Evolutionary conservation across 306 rosid genomes (phyloP).

Genomic region (Lithocarpus polystachyus): DNA sequence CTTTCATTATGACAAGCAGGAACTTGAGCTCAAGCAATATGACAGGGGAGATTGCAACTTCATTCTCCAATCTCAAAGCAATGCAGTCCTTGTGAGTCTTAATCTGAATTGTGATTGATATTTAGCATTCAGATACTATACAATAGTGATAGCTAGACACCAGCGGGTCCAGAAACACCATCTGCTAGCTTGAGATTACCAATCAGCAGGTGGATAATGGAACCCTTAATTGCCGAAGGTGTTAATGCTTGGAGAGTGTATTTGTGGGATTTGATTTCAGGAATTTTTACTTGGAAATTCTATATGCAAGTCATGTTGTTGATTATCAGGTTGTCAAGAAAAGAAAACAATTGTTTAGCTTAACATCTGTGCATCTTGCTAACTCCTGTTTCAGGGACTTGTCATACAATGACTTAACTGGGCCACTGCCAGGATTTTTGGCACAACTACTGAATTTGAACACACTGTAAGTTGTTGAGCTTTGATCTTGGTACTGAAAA

Average conservation of each 20-base stretch:
- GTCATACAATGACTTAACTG: conserved; percentile 43
- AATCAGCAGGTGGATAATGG: too few relatives aligned
- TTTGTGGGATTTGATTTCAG: too few relatives aligned
- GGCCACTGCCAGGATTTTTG: conserved; percentile 33
- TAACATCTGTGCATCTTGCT: not conserved
- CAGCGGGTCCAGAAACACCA: too few relatives aligned
- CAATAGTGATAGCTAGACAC: too few relatives aligned
- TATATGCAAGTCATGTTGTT: not conserved
- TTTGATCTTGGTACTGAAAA: not conserved
- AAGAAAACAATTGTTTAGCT: not conserved
- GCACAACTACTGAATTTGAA: conserved; percentile 21
- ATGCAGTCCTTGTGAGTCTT: conserved; percentile 24
- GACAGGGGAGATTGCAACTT: conserved; percentile 2
- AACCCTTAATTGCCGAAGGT: too few relatives aligned
- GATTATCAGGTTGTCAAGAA: not conserved
- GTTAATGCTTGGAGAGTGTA: too few relatives aligned
- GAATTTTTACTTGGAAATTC: too few relatives aligned
- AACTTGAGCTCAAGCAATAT: conserved; percentile 31
- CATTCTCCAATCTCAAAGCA: conserved; percentile 12
- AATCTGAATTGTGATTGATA: not conserved
- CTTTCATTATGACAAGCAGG: conserved; percentile 1
- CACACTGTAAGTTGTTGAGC: conserved; percentile 26
- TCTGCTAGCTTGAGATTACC: too few relatives aligned
- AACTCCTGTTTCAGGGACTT: conserved; percentile 27
- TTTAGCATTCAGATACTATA: not conserved